These are phyloP conservation scores for Mallotus repandus DNA, from an alignment of 441 rosid genomes.

Conservation along the genomic window DNA sequence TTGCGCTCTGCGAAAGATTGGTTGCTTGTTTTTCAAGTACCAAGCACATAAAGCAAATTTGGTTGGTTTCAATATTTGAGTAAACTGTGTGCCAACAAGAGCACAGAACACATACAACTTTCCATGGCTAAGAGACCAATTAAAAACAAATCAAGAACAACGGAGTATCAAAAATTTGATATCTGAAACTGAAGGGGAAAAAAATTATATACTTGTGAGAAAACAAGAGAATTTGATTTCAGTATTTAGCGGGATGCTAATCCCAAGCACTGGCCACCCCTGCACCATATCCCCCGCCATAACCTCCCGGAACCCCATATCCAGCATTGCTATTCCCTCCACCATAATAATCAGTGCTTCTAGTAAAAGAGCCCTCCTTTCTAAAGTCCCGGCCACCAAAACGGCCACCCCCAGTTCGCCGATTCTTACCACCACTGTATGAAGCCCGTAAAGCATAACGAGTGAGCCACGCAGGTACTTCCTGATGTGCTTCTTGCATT, in stretches of 20 bases:
- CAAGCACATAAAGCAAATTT: not conserved
- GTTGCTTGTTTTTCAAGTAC: too few relatives aligned
- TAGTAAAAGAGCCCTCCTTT: constrained; percentile 46
- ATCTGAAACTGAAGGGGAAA: constrained; percentile 12
- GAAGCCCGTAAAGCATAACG: constrained; percentile 64
- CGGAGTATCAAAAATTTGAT: constrained; percentile 9
- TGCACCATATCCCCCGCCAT: constrained; percentile 45
- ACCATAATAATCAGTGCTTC: constrained; percentile 43
- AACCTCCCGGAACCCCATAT: constrained; percentile 43
- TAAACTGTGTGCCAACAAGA: not conserved
- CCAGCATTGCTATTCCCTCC: constrained; percentile 42
- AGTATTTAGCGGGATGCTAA: constrained; percentile 31
- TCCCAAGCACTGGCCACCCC: constrained; percentile 84
- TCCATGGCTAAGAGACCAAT: not conserved
- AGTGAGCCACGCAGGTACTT: constrained; percentile 85
- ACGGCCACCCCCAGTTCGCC: constrained; percentile 68
- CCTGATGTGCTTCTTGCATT: constrained; percentile 94
- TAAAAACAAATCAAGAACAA: not conserved
- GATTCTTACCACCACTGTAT: constrained; percentile 42
- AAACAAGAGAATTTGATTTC: constrained; percentile 21
- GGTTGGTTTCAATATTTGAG: not conserved
- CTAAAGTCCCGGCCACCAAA: constrained; percentile 69
- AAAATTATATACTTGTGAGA: constrained; percentile 24
- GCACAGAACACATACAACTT: constrained; percentile 7
- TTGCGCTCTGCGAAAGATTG: not conserved